These are phyloP conservation scores for Talaromyces liani DNA, from an alignment of 495 filamentous ascomycete species.

Conservation along the genomic window DNA sequence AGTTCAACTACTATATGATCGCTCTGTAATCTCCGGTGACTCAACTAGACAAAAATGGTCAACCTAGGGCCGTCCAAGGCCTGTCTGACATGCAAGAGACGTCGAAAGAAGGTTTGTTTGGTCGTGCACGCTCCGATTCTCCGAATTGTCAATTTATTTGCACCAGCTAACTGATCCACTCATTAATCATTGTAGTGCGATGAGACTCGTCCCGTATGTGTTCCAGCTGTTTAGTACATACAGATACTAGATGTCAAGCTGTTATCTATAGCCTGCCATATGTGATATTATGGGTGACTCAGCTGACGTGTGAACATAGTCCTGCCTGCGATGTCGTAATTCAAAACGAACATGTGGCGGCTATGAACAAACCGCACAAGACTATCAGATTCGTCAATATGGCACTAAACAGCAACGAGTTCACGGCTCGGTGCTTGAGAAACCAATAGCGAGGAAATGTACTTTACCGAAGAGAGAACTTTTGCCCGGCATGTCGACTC, in stretches of 20 bases:
- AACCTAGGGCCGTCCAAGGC: constrained; percentile 25
- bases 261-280: neutral
- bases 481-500: constrained; percentile 12
- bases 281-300: neutral
- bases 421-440: neutral
- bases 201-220: constrained; percentile 23
- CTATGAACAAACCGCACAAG: constrained; percentile 16
- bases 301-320: constrained; percentile 12
- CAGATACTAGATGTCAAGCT: neutral
- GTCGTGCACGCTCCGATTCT: neutral
- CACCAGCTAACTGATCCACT: neutral
- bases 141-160: neutral
- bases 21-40: neutral
- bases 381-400: constrained; percentile 18
- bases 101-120: constrained; percentile 25
- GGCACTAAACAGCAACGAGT: neutral
- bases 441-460: constrained; percentile 20
- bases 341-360: constrained; percentile 23
- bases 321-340: constrained; percentile 23
- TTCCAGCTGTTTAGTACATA: neutral
- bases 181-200: constrained; percentile 16
- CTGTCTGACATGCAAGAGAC: constrained; percentile 23
- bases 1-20: neutral
- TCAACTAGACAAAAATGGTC: constrained; percentile 14
- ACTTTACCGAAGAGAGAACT: constrained; percentile 16